Base-by-base conservation (phyloP, 1,284 basidiomycete genomes). In the Ustilago tritici region DNA sequence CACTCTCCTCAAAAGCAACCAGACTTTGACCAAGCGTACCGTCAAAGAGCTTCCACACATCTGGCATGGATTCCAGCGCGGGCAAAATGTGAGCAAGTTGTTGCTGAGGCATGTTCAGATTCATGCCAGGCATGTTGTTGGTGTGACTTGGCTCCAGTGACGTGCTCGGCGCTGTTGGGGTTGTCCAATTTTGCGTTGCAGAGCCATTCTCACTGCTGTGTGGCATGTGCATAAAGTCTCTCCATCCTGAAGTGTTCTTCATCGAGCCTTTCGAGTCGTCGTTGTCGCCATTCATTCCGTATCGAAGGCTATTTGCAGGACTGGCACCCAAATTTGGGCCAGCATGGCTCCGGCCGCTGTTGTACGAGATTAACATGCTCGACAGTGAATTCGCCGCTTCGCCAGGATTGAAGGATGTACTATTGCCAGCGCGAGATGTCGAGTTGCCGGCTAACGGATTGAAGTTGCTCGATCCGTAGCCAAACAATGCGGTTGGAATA, bases 41-140 rank as follows among this genome's bases (percentile, higher is more conserved):
- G 31, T 79, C 78, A 28, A 79, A 79, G 10, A 79, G 70, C 56
- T 74, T 79, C 62, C 74, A 76, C n/a, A 79, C 73, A 47, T 79
- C 78, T 14, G 78, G 78, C 73, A 79, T 76, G 6, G 69, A 76
- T 38, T 79, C 74, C 9, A 79, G 64, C 32, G 75, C 70, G 2
- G 74, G 69, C 1, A 77, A 61, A 32, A 79, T 76, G 9, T 75
- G 72, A 1, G 71, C 65, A 11, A 76, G 64, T 52, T 79, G 76
- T 58, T 77, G 70, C 59, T 73, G 65, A 6, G 74, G 64, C 63
- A 79, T 69, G 55, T 72, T 69, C 47, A 76, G 41, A 17, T 76
- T 67, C 65, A 72, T 74, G 40, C 70, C 70, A 3, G 65, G 47
- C 6, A 72, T 47, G 52, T 61, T 72, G 65, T 35, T 41, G 31